Percentiles rank a stretch among this genome's conserved stretches.
Conservation (phyloP, 2,329 filamentous ascomycete species). For the Hypomyces rosellus region DNA sequence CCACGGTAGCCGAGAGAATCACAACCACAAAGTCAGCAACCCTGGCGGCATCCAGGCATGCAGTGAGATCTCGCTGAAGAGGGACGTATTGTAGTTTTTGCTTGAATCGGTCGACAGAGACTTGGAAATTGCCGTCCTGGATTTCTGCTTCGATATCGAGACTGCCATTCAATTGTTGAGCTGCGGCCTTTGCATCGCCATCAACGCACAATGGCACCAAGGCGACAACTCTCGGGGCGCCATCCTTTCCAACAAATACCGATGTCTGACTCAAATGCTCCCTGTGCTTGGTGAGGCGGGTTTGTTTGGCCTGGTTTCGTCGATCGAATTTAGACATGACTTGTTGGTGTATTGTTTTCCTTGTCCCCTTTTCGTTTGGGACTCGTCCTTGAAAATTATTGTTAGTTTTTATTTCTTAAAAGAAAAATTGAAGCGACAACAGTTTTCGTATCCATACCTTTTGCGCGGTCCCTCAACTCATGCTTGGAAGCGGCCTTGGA, state of each 20-base stretch:
- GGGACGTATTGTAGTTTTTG: slow-evolving; percentile 86
- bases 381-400: slow-evolving; percentile 59
- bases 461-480: slow-evolving; percentile 73
- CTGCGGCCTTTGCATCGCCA: slow-evolving; percentile 59
- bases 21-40: slow-evolving; percentile 89
- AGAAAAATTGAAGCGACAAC: too few species aligned
- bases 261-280: slow-evolving; percentile 74
- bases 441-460: slow-evolving; percentile 50
- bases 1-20: slow-evolving; percentile 71
- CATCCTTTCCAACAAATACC: slow-evolving; percentile 80
- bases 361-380: slow-evolving; percentile 59
- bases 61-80: slow-evolving; percentile 64
- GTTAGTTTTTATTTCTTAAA: too few species aligned
- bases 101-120: slow-evolving; percentile 84
- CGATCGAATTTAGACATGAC: slow-evolving; percentile 97
- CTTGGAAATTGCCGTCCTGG: slow-evolving; percentile 52
- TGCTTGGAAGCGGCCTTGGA: slow-evolving; percentile 85
- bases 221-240: slow-evolving; percentile 80
- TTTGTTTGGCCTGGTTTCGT: slow-evolving; percentile 89
- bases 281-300: slow-evolving; percentile 73
- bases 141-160: slow-evolving; percentile 69
- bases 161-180: slow-evolving; percentile 67
- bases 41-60: slow-evolving; percentile 77
- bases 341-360: slow-evolving; percentile 89
- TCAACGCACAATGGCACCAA: slow-evolving; percentile 77